Evolutionary conservation across 169 alveolate species (phyloP).

Genomic region (Plasmodium malariae): DNA sequence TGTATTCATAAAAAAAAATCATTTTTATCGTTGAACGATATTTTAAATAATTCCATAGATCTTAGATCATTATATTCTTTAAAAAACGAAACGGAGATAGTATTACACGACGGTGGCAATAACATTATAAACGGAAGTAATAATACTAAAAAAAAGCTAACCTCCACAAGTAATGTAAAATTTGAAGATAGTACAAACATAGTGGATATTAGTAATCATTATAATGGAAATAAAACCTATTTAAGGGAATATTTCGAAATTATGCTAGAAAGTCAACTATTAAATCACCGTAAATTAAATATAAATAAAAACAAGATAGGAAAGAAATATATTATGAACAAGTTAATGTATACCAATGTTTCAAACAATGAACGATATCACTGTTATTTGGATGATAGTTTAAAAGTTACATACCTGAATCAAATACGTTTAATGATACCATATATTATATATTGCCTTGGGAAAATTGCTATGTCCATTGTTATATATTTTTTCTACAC

Average conservation of each 20-base stretch:
- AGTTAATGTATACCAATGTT: constrained; percentile 46
- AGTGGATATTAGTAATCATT: neutral
- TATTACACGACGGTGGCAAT: neutral
- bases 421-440: constrained; percentile 72
- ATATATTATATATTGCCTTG: constrained; percentile 45
- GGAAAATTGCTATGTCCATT: constrained; percentile 54
- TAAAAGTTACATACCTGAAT: constrained; percentile 40
- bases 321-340: constrained; percentile 42
- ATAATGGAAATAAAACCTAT: neutral
- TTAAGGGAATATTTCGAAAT: constrained; percentile 28
- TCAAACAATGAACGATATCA: constrained; percentile 53
- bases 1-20: constrained; percentile 10
- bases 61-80: neutral
- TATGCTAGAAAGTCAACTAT: constrained; percentile 11
- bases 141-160: neutral
- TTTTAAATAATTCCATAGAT: constrained; percentile 17
- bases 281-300: constrained; percentile 18
- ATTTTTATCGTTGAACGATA: neutral
- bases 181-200: neutral
- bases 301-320: constrained; percentile 28
- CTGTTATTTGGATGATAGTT: constrained; percentile 47
- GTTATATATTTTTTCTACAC: constrained; percentile 54
- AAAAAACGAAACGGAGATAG: neutral
- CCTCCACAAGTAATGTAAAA: neutral
- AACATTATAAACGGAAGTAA: neutral